Conservation (phyloP, 305 asterid species). For the Solanum hybrid region DNA sequence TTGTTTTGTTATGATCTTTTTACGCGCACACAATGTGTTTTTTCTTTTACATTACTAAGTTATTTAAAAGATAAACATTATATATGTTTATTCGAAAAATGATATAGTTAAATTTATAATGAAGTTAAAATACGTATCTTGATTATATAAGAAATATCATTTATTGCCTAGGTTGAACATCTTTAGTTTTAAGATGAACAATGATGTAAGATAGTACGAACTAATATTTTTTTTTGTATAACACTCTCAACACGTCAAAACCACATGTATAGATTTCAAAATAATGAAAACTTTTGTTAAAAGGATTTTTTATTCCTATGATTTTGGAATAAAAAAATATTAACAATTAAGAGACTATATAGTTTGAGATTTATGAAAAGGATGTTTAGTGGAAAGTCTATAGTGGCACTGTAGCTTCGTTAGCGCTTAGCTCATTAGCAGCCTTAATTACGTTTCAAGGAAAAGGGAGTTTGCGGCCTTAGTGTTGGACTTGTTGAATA, state of each 20-base stretch:
- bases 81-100: neutral
- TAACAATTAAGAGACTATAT: neutral
- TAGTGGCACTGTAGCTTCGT: constrained; percentile 6
- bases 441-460: neutral
- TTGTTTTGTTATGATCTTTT: too few species aligned
- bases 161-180: neutral
- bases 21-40: too few species aligned
- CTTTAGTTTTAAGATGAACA: neutral
- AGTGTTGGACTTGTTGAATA: neutral
- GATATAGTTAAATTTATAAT: neutral
- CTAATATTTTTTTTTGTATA: neutral
- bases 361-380: neutral
- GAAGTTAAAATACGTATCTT: neutral
- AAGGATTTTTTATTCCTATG: neutral
- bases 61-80: neutral
- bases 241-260: neutral
- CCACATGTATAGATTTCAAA: neutral
- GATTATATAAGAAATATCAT: neutral
- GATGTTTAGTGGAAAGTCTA: neutral
- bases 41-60: neutral
- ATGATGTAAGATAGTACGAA: neutral
- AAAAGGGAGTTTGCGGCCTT: neutral
- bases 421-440: neutral
- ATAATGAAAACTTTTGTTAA: neutral
- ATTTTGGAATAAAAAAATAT: neutral